Conservation (phyloP, 169 alveolate genomes). For the Plasmodium chabaudi region DNA sequence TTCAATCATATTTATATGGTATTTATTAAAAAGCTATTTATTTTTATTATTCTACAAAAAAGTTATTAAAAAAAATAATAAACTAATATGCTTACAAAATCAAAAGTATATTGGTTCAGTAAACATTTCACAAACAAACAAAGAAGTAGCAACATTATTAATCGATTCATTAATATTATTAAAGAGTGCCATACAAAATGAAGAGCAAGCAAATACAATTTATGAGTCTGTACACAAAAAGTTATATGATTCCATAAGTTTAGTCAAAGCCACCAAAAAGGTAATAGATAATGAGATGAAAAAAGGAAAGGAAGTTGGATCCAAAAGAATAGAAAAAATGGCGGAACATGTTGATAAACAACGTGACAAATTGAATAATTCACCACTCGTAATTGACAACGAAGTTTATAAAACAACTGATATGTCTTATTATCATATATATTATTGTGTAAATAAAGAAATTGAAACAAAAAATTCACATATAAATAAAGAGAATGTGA, state of each 20-base stretch:
- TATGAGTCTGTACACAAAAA: slow-evolving; percentile 4
- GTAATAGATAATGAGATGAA: background rate
- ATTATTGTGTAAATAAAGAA: slow-evolving; percentile 1
- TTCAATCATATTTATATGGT: slow-evolving; percentile 7
- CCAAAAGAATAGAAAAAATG: background rate
- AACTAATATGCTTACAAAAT: background rate
- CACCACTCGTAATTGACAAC: too few relatives aligned
- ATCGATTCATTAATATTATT: slow-evolving; percentile 13
- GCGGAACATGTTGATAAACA: too few relatives aligned
- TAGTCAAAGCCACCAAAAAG: background rate
- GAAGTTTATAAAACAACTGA: too few relatives aligned
- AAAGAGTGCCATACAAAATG: background rate
- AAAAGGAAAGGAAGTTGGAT: background rate
- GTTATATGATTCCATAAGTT: background rate
- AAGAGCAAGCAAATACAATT: background rate
- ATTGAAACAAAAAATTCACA: background rate
- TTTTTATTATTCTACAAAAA: slow-evolving; percentile 14
- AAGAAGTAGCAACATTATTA: background rate
- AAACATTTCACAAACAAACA: background rate
- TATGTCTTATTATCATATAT: background rate
- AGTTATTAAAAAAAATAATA: slow-evolving; percentile 18
- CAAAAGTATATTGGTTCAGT: background rate
- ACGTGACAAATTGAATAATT: too few relatives aligned
- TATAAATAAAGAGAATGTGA: background rate
- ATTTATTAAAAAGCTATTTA: slow-evolving; percentile 22